A percentile compares a stretch with the other conserved stretches of the same genome.
Conservation (phyloP, 331 rosid species). For the Arachis monticola region DNA sequence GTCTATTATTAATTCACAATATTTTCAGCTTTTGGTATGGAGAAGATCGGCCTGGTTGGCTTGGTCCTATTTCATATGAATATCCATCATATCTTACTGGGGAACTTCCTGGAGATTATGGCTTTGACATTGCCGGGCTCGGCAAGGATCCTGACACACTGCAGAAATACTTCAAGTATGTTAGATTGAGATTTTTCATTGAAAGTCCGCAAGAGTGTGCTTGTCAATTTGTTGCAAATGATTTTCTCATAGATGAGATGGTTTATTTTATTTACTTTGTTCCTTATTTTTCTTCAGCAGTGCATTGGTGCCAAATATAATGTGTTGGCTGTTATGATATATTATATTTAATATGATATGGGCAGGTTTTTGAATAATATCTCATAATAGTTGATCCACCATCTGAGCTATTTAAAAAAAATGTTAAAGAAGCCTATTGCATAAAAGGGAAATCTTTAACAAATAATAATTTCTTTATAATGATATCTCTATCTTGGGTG, state of each 20-base stretch:
- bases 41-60: conserved; percentile 88
- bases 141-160: conserved; percentile 75
- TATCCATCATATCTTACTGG: conserved; percentile 87
- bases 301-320: neutral
- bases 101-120: conserved; percentile 91
- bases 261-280: conserved; percentile 12
- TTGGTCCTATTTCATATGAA: conserved; percentile 85
- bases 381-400: conserved; percentile 13
- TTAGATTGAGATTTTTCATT: conserved; percentile 17
- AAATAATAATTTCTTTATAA: neutral
- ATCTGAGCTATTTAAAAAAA: neutral
- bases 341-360: neutral
- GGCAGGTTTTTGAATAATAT: conserved; percentile 9
- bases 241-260: conserved; percentile 23
- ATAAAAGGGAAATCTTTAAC: conserved; percentile 1
- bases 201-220: conserved; percentile 24
- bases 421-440: neutral
- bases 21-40: conserved; percentile 87
- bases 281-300: conserved; percentile 12
- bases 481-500: conserved; percentile 15
- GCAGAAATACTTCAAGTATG: conserved; percentile 81
- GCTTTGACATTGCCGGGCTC: conserved; percentile 82
- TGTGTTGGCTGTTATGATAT: conserved; percentile 4
- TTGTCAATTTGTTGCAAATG: neutral
- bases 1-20: conserved; percentile 18